These are phyloP conservation scores for Lactuca sativa DNA, from an alignment of 129 eudicot species.

Conservation along the genomic window DNA sequence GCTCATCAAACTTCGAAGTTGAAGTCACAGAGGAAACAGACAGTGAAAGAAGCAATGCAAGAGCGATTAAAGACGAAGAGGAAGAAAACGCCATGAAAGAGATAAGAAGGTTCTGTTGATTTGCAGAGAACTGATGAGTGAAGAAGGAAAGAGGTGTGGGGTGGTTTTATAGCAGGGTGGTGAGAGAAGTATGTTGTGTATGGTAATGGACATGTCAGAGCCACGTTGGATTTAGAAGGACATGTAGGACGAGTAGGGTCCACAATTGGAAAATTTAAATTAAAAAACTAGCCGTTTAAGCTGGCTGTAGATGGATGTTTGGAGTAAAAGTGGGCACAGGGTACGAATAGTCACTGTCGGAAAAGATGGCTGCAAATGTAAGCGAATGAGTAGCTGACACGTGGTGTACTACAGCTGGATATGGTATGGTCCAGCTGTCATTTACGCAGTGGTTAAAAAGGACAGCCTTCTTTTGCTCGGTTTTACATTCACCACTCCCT, in stretches of 20 bases:
- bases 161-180: slow-evolving; percentile 22
- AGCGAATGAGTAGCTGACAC: slow-evolving; percentile 26
- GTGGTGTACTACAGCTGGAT: slow-evolving; percentile 54
- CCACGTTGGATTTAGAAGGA: slow-evolving; percentile 39
- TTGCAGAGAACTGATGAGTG: background rate
- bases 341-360: slow-evolving; percentile 50
- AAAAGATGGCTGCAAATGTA: slow-evolving; percentile 16
- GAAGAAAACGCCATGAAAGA: slow-evolving; percentile 18
- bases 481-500: slow-evolving; percentile 24
- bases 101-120: background rate
- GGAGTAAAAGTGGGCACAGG: slow-evolving; percentile 31
- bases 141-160: background rate
- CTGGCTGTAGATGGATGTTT: slow-evolving; percentile 32
- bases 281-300: slow-evolving; percentile 56
- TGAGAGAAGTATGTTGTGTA: slow-evolving; percentile 9
- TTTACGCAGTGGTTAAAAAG: slow-evolving; percentile 38
- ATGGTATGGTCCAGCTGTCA: slow-evolving; percentile 42
- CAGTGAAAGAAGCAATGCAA: slow-evolving; percentile 9
- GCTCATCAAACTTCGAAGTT: slow-evolving; percentile 61
- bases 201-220: slow-evolving; percentile 18
- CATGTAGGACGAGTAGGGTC: slow-evolving; percentile 22
- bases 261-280: slow-evolving; percentile 3
- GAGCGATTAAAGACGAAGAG: background rate
- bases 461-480: slow-evolving; percentile 20
- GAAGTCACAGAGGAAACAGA: slow-evolving; percentile 17